A percentile compares a stretch with the other conserved stretches of the same genome.
Conservation (phyloP, 164 flowering plant genomes). For the Stephania cephalantha region DNA sequence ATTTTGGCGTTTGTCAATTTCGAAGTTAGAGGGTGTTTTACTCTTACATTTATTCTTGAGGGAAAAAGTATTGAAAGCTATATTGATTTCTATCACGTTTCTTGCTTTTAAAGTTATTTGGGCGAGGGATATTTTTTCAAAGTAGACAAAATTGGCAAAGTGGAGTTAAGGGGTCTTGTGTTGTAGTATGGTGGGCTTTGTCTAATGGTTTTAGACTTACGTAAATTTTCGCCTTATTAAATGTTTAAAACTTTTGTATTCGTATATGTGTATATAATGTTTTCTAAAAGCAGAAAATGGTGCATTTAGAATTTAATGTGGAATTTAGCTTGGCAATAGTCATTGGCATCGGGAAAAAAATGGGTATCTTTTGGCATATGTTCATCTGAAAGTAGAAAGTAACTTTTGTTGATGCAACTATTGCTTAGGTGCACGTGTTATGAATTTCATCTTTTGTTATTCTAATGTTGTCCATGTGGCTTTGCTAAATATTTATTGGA, state of each 20-base stretch:
- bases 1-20: neutral
- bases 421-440: neutral
- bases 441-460: neutral
- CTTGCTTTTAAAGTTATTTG: neutral
- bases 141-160: too few species aligned
- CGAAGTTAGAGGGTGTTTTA: neutral
- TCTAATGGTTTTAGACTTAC: too few species aligned
- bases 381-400: too few species aligned
- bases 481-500: neutral
- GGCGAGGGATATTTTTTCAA: neutral
- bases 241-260: too few species aligned
- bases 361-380: neutral
- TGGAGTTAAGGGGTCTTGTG: neutral
- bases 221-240: too few species aligned
- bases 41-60: neutral
- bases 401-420: too few species aligned
- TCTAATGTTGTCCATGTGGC: neutral
- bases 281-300: too few species aligned
- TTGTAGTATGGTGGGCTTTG: neutral
- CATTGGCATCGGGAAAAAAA: neutral
- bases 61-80: neutral
- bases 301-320: neutral
- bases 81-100: neutral
- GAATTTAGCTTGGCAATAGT: neutral
- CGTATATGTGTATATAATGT: too few species aligned